Percentiles rank a stretch among this genome's conserved stretches.
Conservation (phyloP, 2,329 filamentous ascomycete genomes). For the Neopestalotiopsis sp. region DNA sequence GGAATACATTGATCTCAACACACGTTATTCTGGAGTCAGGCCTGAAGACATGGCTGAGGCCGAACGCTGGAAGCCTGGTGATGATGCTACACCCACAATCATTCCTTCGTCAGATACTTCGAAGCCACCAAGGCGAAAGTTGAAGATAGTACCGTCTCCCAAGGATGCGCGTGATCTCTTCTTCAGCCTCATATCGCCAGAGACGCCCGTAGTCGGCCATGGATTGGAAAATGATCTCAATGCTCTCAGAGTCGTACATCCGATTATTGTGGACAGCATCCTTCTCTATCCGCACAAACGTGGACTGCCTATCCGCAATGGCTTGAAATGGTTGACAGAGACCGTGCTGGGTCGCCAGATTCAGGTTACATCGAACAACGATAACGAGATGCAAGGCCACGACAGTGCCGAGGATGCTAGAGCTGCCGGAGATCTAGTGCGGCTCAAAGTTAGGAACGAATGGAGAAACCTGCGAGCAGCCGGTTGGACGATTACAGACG, state of each 20-base stretch:
- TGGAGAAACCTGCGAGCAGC: conserved; percentile 71
- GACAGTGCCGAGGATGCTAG: conserved; percentile 92
- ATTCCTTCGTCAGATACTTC: conserved; percentile 26
- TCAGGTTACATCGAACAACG: conserved; percentile 65
- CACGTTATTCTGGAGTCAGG: conserved; percentile 86
- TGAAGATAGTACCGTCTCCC: conserved; percentile 80
- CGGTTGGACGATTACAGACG: conserved; percentile 67
- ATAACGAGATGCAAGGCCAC: conserved; percentile 66
- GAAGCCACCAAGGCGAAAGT: conserved; percentile 43
- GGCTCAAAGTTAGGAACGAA: conserved; percentile 70
- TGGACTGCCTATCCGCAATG: conserved; percentile 78
- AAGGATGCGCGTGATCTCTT: conserved; percentile 76
- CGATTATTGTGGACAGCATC: conserved; percentile 83
- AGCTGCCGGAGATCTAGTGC: conserved; percentile 85
- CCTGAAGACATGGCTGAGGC: conserved; percentile 78
- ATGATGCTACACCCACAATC: conserved; percentile 33
- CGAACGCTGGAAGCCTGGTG: conserved; percentile 53
- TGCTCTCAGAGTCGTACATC: conserved; percentile 81
- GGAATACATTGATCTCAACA: conserved; percentile 88
- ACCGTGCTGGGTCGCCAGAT: conserved; percentile 77
- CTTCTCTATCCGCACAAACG: conserved; percentile 80
- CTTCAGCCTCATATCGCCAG: conserved; percentile 74
- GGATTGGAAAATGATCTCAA: conserved; percentile 97
- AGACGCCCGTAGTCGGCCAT: conserved; percentile 88
- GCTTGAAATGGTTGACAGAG: conserved; percentile 77